A percentile compares a stretch with the other conserved stretches of the same genome.
Conservation (phyloP, 352 stramenopile genomes). For the Thraustochytrium striatum region DNA sequence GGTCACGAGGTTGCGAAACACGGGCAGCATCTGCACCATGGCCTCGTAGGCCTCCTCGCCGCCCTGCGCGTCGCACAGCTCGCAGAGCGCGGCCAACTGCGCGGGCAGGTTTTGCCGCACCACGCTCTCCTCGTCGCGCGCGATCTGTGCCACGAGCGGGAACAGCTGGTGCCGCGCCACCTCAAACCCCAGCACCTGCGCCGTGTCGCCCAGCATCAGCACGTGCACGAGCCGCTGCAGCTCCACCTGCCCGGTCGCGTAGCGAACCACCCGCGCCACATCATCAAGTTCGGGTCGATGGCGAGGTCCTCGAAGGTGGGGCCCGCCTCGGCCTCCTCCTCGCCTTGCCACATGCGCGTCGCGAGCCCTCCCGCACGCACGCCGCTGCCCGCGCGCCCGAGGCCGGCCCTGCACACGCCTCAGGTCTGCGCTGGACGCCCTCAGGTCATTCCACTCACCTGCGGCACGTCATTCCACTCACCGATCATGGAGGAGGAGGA, state of each 20-base stretch:
- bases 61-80: conserved; percentile 62
- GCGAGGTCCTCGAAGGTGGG: conserved; percentile 96
- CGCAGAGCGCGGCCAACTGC: conserved; percentile 75
- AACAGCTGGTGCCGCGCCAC: conserved; percentile 75
- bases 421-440: background rate
- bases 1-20: conserved; percentile 69
- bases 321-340: conserved; percentile 54
- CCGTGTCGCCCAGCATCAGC: conserved; percentile 71
- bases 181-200: conserved; percentile 59
- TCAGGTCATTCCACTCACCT: background rate
- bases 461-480: background rate
- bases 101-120: conserved; percentile 86
- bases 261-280: conserved; percentile 87
- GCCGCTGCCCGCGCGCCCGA: no score
- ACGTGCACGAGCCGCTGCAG: conserved; percentile 94
- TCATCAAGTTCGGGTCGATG: conserved; percentile 93
- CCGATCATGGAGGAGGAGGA: background rate
- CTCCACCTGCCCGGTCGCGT: conserved; percentile 88
- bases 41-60: conserved; percentile 65
- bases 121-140: conserved; percentile 82
- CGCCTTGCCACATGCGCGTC: background rate
- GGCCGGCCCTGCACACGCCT: no score
- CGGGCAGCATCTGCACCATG: conserved; percentile 69
- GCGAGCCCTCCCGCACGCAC: no score
- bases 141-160: conserved; percentile 66